phyloP scores from a whole-genome alignment of 2,329 filamentous ascomycete genomes.

The Colletotrichum chlorophyti region DNA sequence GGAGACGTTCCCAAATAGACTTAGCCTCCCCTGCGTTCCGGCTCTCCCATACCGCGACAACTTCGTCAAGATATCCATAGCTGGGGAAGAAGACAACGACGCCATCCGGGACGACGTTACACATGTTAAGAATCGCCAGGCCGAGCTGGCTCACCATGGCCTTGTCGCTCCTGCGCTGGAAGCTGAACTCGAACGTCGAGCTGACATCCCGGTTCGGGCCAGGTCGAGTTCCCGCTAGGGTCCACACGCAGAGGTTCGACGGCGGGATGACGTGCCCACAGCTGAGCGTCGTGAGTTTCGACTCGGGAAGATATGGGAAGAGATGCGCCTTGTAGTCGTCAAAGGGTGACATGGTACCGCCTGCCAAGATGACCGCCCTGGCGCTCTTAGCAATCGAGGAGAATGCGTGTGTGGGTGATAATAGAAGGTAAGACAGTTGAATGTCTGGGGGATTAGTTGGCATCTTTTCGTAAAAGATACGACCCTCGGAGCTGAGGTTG shows the following conservation, averaged over 20 bases:
- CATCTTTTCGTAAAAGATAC: conserved; percentile 67
- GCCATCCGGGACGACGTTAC: conserved; percentile 80
- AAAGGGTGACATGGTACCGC: conserved; percentile 98
- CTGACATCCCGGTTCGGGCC: conserved; percentile 34
- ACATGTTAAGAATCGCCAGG: conserved; percentile 73
- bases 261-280: conserved; percentile 93
- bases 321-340: conserved; percentile 87
- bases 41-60: conserved; percentile 68
- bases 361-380: conserved; percentile 86
- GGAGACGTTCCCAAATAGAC: conserved; percentile 65
- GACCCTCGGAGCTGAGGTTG: conserved; percentile 78
- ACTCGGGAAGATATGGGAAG: conserved; percentile 73
- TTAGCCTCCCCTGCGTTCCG: conserved; percentile 36
- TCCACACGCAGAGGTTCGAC: conserved; percentile 80
- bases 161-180: conserved; percentile 73
- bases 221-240: conserved; percentile 59
- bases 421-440: conserved; percentile 80
- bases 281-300: conserved; percentile 79
- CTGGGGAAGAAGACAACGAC: conserved; percentile 96
- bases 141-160: conserved; percentile 79
- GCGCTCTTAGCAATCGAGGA: conserved; percentile 85
- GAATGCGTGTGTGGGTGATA: conserved; percentile 92
- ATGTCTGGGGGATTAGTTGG: conserved; percentile 50
- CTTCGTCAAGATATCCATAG: conserved; percentile 86
- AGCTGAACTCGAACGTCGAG: conserved; percentile 84